A percentile compares a stretch with the other conserved stretches of the same genome.
These are phyloP conservation scores for Canariomyces notabilis DNA, from an alignment of 2,329 filamentous ascomycete species.

Conservation along the genomic window DNA sequence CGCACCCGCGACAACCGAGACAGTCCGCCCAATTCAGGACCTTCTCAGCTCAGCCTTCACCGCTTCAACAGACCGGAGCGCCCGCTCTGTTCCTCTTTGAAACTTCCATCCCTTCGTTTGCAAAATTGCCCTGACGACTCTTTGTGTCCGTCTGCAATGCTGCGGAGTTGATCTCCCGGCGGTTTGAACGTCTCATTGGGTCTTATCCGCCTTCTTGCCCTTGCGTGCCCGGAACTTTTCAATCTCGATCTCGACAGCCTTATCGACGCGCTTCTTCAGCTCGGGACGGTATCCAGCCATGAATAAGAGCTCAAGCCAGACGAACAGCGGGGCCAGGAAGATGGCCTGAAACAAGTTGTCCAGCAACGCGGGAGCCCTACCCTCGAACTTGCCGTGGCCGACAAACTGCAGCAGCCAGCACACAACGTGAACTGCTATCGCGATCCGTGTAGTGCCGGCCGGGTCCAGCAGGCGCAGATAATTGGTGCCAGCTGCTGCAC, in stretches of 20 bases:
- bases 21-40: no score
- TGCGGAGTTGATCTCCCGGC: no score
- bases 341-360: slow-evolving; percentile 90
- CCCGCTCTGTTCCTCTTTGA: no score
- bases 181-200: slow-evolving; percentile 30
- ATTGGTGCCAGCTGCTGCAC: slow-evolving; percentile 68
- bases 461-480: slow-evolving; percentile 59
- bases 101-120: background rate
- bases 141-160: no score
- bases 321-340: slow-evolving; percentile 91
- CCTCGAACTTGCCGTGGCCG: slow-evolving; percentile 85
- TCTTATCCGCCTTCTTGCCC: slow-evolving; percentile 45
- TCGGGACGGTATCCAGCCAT: slow-evolving; percentile 84
- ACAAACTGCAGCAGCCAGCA: slow-evolving; percentile 89
- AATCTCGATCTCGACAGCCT: slow-evolving; percentile 70
- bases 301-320: slow-evolving; percentile 94
- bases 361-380: slow-evolving; percentile 78
- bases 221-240: slow-evolving; percentile 64
- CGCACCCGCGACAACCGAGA: no score
- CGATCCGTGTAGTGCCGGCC: slow-evolving; percentile 47
- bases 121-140: no score
- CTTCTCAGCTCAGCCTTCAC: no score
- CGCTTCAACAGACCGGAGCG: no score
- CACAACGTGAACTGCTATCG: slow-evolving; percentile 63
- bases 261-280: slow-evolving; percentile 74